These are phyloP conservation scores for Suaeda aralocaspica DNA, from an alignment of 148 eudicot species.

Conservation along the genomic window DNA sequence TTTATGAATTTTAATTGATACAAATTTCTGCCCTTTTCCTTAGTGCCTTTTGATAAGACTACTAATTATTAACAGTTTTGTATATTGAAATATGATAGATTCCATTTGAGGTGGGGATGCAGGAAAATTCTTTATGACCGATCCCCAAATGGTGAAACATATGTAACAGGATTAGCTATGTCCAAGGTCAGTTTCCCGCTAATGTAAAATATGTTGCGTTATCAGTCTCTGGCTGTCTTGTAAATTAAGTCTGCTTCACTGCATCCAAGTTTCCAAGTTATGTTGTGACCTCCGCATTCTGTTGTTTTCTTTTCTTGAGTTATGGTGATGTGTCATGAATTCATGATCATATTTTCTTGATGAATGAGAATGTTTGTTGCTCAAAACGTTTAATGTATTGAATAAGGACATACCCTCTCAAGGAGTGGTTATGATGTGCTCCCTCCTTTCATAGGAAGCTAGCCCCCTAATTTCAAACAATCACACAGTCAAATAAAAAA, in stretches of 20 bases:
- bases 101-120: constrained; percentile 99
- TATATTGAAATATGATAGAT: constrained; percentile 40
- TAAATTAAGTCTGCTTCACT: constrained; percentile 2
- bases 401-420: not conserved
- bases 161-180: constrained; percentile 78
- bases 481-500: too few species aligned
- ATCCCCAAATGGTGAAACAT: constrained; percentile 65
- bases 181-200: constrained; percentile 55
- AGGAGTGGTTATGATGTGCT: not conserved
- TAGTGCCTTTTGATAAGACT: constrained; percentile 4
- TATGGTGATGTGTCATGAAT: not conserved
- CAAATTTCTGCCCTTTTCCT: not conserved
- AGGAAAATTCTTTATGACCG: constrained; percentile 74
- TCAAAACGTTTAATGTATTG: not conserved
- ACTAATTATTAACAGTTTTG: not conserved
- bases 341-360: not conserved
- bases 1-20: not conserved
- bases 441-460: not conserved
- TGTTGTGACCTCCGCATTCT: not conserved
- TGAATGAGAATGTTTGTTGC: not conserved
- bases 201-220: not conserved
- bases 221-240: not conserved
- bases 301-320: not conserved
- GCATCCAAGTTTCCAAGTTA: not conserved
- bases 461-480: not conserved